Base-by-base conservation (phyloP, 352 stramenopile genomes). In the Phytophthora syringae region DNA sequence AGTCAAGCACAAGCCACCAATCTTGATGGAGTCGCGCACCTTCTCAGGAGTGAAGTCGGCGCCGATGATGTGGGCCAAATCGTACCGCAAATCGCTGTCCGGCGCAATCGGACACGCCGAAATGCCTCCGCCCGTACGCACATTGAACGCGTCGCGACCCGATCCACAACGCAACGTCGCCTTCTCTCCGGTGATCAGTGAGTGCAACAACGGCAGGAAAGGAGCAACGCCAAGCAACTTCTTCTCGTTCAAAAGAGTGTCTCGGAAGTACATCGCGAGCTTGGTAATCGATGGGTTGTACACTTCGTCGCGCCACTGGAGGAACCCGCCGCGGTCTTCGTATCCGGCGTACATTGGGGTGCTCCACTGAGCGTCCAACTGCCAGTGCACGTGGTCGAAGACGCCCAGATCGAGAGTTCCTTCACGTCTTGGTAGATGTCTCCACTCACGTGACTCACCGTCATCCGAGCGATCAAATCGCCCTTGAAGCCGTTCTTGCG, bases 301-400 rank as follows among this genome's bases (percentile, higher is more conserved):
- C 48, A 64, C 53, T 36, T 70, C 60, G 42, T 79, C 71, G 3
- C 71, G 56, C 71, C 71, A 79, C 6, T 70, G 58, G 27, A 70
- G 55, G 47, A 73, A 79, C 2, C 64, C 64, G 32, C 64, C 64
- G 18, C 64, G 57, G 27, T 72, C 63, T 51, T 69, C 57, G 27
- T 76, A 73, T 18, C 71, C 66, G 12, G 65, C 55, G 47, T 74
- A 63, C 24, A 73, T 67, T 12, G 71, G 71, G 12, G 71, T 79
- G 40, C 67, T 74, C 71, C 71, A 79, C 43, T 77, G 62, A 25
- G 54, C 67, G 32, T 79, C 71, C 34, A 79, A 28, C 34, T 79
- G 71, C 71, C 71, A 79, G 64, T 79, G 71, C 28, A 77, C 71
- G 52, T 79, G 71, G 30, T 70, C 57, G 48, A 79, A 79, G 37